Conservation (phyloP, 352 stramenopile genomes). For the Pythium phragmitis region DNA sequence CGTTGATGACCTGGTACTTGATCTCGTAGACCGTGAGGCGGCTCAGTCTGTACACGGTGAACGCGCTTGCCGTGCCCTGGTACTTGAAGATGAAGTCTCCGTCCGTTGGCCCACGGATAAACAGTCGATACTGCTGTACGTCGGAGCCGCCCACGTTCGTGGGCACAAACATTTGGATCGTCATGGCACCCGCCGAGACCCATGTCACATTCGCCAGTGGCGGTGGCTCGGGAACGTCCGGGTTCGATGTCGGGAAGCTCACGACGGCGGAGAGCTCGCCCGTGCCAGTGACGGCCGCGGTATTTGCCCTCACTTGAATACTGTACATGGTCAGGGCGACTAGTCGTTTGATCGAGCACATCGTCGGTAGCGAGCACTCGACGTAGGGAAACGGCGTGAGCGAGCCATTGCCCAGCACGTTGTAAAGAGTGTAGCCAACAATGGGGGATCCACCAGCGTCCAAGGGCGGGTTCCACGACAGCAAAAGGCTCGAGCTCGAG, state of each 20-base stretch:
- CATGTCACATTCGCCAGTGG: slow-evolving; percentile 32
- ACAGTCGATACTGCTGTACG: slow-evolving; percentile 47
- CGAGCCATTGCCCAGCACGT: slow-evolving; percentile 15
- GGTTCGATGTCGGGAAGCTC: slow-evolving; percentile 34
- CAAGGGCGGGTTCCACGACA: slow-evolving; percentile 46
- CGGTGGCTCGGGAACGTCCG: slow-evolving; percentile 41
- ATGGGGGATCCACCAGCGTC: slow-evolving; percentile 50
- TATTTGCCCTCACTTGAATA: slow-evolving; percentile 37
- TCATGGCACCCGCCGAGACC: slow-evolving; percentile 52
- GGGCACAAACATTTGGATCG: slow-evolving; percentile 46
- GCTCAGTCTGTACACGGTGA: slow-evolving; percentile 38
- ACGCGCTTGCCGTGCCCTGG: slow-evolving; percentile 12
- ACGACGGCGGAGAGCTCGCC: slow-evolving; percentile 33
- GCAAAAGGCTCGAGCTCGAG: slow-evolving; percentile 40
- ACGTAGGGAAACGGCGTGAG: slow-evolving; percentile 28
- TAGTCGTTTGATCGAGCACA: slow-evolving; percentile 44
- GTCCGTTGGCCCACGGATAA: slow-evolving; percentile 28
- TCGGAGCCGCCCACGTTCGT: slow-evolving; percentile 44
- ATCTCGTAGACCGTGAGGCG: slow-evolving; percentile 38
- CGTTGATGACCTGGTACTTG: slow-evolving; percentile 53
- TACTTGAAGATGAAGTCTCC: slow-evolving; percentile 34
- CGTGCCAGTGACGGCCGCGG: slow-evolving; percentile 26
- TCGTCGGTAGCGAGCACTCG: slow-evolving; percentile 28
- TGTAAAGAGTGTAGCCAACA: slow-evolving; percentile 51
- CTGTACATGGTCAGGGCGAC: slow-evolving; percentile 41